phyloP scores from a whole-genome alignment of 106 monocot species.

The Dendrobium nobile region DNA sequence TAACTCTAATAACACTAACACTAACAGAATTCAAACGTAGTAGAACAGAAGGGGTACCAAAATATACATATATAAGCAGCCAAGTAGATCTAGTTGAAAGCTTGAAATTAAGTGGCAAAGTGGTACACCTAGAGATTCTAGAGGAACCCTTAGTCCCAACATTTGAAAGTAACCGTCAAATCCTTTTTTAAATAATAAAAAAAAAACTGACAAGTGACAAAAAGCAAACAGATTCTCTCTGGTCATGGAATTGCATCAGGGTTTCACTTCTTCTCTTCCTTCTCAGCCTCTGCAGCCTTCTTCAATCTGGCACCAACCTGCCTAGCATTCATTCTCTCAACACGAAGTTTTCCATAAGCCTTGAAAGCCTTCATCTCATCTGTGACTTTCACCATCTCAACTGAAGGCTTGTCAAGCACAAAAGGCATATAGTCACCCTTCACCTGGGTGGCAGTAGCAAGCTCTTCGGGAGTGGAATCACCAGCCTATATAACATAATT shows the following conservation, averaged over 20 bases:
- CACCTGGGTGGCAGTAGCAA: conserved; percentile 31
- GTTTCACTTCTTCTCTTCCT: conserved; percentile 62
- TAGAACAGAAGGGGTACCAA: too few relatives aligned
- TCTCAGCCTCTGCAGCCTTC: conserved; percentile 71
- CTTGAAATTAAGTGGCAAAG: neutral
- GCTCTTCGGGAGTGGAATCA: conserved; percentile 33
- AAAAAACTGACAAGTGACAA: neutral
- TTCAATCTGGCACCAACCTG: conserved; percentile 59
- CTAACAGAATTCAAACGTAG: too few relatives aligned
- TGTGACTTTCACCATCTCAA: conserved; percentile 34
- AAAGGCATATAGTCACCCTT: conserved; percentile 30
- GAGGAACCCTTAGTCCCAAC: neutral
- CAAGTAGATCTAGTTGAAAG: neutral
- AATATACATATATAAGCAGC: too few relatives aligned
- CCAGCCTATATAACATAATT: conserved; percentile 19
- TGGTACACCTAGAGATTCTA: neutral
- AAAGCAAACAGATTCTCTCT: neutral
- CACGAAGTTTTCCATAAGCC: conserved; percentile 52
- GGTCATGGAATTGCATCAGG: neutral
- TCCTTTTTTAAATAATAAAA: too few relatives aligned
- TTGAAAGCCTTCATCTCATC: conserved; percentile 70
- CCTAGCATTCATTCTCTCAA: conserved; percentile 54
- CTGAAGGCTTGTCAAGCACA: conserved; percentile 20
- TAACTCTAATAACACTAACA: too few relatives aligned
- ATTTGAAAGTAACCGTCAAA: neutral